Base-by-base conservation (phyloP, 164 flowering plant species). In the Malania oleifera region DNA sequence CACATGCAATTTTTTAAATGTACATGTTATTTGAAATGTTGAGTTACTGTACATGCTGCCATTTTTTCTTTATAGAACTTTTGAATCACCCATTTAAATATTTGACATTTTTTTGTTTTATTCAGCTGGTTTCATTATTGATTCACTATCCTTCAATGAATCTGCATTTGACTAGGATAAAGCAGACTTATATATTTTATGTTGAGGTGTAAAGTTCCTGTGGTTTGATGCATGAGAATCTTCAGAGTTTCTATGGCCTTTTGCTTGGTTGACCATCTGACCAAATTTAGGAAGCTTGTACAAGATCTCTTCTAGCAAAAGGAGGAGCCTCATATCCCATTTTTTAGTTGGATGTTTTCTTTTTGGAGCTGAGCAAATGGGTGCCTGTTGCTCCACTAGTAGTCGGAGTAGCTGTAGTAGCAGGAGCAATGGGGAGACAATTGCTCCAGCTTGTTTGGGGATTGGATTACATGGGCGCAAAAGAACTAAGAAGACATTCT, bases 341-440 rank as follows among this genome's bases (percentile, higher is more conserved):
- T 40, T 52, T 57, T 52, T 34, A 26, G 58, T 40, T 49, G 28
- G 68, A 78, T 77, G 82, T 47, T 39, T 48, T 52, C 35, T 48
- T 62, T 67, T 55, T 57, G 47, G 60, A 53, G 39, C 52, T 76
- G 70, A 75, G 57, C 27, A 69, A 72, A 86, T 87, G 91, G 95
- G 95, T 58, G 75, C 80, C 57, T 87, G 95, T 78, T 74, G 81
- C 50, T 87, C 95, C 48, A 72, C 83, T 14, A 69, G 84, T 41
- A 70, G 79, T 55, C 50, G 51, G 61, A 68, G 75, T 43, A 64
- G 59, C 34, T 59, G 73, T 27, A 69, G 73, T 54, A 72, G 61
- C 58, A 65, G 68, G 56, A 73, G 73, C 72, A 69, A 66, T 35
- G 80, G 74, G 39, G 77, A 71, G 51, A 44, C 53, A 11, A 52